Percentiles rank a stretch among this genome's conserved stretches.
Conservation (phyloP, 2,329 filamentous ascomycete genomes). For the Cadophora sp. region DNA sequence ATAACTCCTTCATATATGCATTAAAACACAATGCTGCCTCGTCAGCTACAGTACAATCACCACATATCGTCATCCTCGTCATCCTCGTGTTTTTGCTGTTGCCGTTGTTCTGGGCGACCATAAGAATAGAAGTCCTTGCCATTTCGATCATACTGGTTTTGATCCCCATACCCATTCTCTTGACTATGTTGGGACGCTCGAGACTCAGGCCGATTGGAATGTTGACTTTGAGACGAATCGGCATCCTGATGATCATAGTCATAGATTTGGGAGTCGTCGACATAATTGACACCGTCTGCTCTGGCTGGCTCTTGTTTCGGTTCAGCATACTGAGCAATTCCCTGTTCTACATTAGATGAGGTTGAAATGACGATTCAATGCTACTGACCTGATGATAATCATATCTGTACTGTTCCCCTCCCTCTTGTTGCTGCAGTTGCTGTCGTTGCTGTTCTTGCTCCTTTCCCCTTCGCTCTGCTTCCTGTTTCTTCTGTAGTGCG, state of each 20-base stretch:
- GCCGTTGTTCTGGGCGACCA: conserved; percentile 30
- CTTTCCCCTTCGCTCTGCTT: conserved; percentile 58
- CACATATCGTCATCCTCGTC: conserved; percentile 45
- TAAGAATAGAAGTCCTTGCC: conserved; percentile 43
- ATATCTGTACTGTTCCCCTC: conserved; percentile 43
- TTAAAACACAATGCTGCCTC: conserved; percentile 26
- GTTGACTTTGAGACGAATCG: conserved; percentile 41
- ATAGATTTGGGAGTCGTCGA: conserved; percentile 58
- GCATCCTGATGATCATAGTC: conserved; percentile 53
- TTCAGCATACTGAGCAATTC: conserved; percentile 46
- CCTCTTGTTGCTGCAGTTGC: conserved; percentile 42
- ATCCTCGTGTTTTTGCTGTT: conserved; percentile 32
- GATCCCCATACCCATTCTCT: conserved; percentile 42
- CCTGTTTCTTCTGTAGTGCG: conserved; percentile 71
- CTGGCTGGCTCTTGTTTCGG: conserved; percentile 40
- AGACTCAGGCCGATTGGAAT: conserved; percentile 43
- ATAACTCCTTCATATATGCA: conserved; percentile 46
- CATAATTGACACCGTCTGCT: conserved; percentile 49
- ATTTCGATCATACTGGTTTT: conserved; percentile 39
- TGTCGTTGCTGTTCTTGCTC: conserved; percentile 47
- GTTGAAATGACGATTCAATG: background rate
- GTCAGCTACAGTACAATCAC: conserved; percentile 37
- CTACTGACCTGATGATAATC: conserved; percentile 46
- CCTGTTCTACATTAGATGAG: conserved; percentile 37
- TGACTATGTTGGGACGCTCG: conserved; percentile 42